Conservation (phyloP, 345 rosid species). For the Pistacia atlantica region DNA sequence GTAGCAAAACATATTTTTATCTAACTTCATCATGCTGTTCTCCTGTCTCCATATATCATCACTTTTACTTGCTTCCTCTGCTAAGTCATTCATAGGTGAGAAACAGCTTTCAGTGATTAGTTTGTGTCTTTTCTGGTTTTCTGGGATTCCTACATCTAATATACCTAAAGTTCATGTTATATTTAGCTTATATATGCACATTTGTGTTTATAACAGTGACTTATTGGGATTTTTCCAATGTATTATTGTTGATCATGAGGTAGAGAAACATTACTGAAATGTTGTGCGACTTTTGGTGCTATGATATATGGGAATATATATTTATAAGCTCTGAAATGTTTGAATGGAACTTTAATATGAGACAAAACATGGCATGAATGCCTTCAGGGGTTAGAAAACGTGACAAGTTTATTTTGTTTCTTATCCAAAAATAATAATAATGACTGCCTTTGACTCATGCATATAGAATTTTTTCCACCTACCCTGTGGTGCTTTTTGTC, state of each 20-base stretch:
- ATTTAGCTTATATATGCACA: neutral
- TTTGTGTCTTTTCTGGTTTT: neutral
- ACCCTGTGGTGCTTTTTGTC: neutral
- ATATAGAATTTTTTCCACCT: neutral
- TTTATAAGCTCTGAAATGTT: no score
- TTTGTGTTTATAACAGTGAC: neutral
- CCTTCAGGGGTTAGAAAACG: no score
- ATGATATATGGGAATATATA: no score
- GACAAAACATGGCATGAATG: no score
- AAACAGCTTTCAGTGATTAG: neutral
- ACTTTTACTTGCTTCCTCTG: neutral
- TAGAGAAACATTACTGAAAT: neutral
- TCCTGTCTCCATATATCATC: neutral
- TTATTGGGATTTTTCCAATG: neutral
- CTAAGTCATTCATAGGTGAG: neutral
- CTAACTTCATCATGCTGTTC: neutral
- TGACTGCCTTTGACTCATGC: neutral
- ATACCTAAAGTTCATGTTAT: neutral
- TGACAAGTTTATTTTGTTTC: no score
- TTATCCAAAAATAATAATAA: no score
- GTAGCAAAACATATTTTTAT: neutral
- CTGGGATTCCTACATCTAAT: neutral
- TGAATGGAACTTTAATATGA: no score
- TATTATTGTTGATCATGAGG: neutral
- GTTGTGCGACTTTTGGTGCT: neutral